phyloP scores from a whole-genome alignment of 1,284 basidiomycete species.

The Albatrellus sp. region DNA sequence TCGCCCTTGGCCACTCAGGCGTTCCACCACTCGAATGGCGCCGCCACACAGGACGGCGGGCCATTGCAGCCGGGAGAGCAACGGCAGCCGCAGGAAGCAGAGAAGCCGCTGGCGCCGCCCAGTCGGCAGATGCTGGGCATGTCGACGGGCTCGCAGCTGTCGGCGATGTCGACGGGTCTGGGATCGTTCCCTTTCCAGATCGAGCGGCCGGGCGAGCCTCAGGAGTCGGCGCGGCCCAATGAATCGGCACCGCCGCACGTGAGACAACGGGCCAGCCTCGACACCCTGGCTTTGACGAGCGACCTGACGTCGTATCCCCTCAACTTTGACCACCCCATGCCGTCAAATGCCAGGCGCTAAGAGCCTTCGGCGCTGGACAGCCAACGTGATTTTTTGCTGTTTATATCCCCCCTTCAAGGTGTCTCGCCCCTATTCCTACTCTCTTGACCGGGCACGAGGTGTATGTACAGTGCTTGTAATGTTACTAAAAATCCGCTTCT shows the following conservation, averaged over 20 bases:
- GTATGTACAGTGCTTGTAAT: background rate
- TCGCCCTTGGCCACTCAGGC: conserved; percentile 52
- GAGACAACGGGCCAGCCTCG: conserved; percentile 60
- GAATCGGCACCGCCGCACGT: conserved; percentile 6
- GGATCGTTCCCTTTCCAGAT: conserved; percentile 78
- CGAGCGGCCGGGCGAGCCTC: conserved; percentile 29
- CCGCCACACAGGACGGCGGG: conserved; percentile 2
- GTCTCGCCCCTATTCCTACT: background rate
- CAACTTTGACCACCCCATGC: conserved; percentile 31
- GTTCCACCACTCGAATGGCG: conserved; percentile 9
- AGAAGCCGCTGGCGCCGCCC: conserved; percentile 13
- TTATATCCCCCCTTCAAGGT: background rate
- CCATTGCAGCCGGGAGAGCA: background rate
- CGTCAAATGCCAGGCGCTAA: too few species aligned
- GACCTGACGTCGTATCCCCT: conserved; percentile 72
- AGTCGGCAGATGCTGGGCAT: conserved; percentile 31
- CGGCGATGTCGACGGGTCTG: conserved; percentile 60
- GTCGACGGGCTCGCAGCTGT: conserved; percentile 60
- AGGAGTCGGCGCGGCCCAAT: conserved; percentile 8
- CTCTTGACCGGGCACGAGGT: background rate
- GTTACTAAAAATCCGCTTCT: too few species aligned
- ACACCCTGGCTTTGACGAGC: conserved; percentile 68
- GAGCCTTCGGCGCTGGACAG: too few species aligned
- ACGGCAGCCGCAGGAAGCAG: conserved; percentile 13
- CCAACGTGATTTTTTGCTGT: too few species aligned